Conservation (phyloP, 164 flowering plant genomes). For the Aristolochia californica region DNA sequence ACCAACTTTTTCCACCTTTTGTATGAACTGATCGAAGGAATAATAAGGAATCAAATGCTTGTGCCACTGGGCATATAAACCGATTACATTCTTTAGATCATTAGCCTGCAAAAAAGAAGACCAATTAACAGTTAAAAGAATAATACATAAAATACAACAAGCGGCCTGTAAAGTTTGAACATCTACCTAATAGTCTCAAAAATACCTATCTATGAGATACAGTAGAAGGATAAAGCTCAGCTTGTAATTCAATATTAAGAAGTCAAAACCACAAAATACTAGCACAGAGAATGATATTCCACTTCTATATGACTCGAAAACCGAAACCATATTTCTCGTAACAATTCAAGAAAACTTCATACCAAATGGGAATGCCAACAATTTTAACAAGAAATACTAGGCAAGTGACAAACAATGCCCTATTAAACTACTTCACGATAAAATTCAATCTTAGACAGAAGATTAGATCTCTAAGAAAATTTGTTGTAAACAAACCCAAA, state of each 20-base stretch:
- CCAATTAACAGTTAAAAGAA: neutral
- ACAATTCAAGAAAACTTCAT: no score
- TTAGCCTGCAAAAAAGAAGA: constrained; percentile 28
- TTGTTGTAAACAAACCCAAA: no score
- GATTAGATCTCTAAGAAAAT: no score
- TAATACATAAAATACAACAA: neutral
- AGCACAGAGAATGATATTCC: neutral
- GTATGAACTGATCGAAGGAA: constrained; percentile 72
- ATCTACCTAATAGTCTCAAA: neutral
- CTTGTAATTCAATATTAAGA: neutral
- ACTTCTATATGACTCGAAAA: no score
- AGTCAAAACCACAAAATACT: neutral
- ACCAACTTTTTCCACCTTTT: constrained; percentile 73
- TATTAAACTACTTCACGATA: no score
- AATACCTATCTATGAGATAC: neutral
- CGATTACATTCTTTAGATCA: constrained; percentile 59
- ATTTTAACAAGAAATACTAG: no score
- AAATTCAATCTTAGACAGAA: no score
- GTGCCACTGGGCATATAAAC: constrained; percentile 73
- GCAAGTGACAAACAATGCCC: no score
- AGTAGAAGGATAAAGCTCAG: neutral
- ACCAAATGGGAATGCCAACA: no score
- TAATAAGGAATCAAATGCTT: constrained; percentile 68
- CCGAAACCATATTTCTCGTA: no score
- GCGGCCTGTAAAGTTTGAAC: neutral